Conservation (phyloP, 2,329 filamentous ascomycete species). For the Stagonosporopsis cucurbitacearum region DNA sequence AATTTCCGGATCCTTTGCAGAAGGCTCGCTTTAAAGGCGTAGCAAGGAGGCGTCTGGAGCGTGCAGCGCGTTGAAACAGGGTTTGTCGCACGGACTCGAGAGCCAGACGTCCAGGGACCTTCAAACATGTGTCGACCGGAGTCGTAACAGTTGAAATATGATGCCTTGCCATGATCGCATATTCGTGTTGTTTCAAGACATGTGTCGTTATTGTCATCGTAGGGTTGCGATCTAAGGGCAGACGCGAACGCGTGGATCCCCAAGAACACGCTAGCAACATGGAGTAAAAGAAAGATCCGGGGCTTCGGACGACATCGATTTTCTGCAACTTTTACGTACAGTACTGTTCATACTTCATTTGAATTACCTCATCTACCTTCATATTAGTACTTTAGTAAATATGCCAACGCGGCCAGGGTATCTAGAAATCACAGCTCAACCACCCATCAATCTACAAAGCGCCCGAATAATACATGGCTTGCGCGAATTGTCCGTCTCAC, state of each 20-base stretch:
- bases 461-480: too few relatives aligned
- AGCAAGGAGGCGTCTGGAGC: slow-evolving; percentile 15
- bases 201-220: not conserved
- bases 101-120: slow-evolving; percentile 7
- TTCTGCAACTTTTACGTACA: not conserved
- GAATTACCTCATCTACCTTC: not conserved
- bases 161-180: not conserved
- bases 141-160: not conserved
- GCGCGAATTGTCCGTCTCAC: not conserved
- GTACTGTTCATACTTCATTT: not conserved
- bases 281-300: not conserved
- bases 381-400: not conserved
- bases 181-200: not conserved
- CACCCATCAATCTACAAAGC: not conserved
- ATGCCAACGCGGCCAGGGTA: slow-evolving; percentile 12
- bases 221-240: not conserved
- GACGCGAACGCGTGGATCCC: slow-evolving; percentile 4
- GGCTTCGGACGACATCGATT: not conserved
- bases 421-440: slow-evolving; percentile 12
- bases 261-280: slow-evolving; percentile 3
- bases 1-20: not conserved
- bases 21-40: slow-evolving; percentile 9
- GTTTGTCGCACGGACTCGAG: slow-evolving; percentile 19
- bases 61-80: slow-evolving; percentile 19
- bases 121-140: slow-evolving; percentile 1